Conservation (phyloP, 192 early-diverging fungal species). For the Endogone sp. region DNA sequence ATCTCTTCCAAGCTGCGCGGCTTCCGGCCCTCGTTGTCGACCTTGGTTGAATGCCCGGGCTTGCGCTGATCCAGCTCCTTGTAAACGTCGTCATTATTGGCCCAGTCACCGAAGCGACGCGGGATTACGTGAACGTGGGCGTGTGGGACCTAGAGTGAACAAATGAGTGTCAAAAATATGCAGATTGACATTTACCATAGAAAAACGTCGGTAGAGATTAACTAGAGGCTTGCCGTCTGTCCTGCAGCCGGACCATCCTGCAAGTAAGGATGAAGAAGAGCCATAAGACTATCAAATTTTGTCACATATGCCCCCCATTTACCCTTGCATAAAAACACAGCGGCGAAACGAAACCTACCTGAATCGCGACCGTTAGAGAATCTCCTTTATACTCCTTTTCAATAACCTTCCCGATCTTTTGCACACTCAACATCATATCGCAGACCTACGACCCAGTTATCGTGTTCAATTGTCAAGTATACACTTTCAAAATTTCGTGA, state of each 20-base stretch:
- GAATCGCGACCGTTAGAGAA: conserved; percentile 73
- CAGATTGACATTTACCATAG: neutral
- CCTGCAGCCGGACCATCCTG: conserved; percentile 32
- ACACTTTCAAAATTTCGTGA: neutral
- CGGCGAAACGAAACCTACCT: neutral
- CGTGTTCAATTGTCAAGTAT: neutral
- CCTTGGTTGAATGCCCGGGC: conserved; percentile 15
- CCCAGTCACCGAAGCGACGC: conserved; percentile 71
- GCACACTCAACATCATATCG: conserved; percentile 81
- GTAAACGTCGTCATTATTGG: conserved; percentile 88
- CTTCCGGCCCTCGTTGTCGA: conserved; percentile 68
- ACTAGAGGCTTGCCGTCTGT: conserved; percentile 17
- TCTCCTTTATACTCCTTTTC: conserved; percentile 69
- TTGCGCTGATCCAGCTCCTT: conserved; percentile 62
- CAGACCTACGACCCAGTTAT: conserved; percentile 22
- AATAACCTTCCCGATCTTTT: conserved; percentile 67
- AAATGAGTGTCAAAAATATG: neutral
- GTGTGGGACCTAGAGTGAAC: conserved; percentile 69
- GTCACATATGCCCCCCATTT: too few relatives aligned
- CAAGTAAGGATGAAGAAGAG: neutral
- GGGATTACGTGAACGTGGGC: conserved; percentile 93
- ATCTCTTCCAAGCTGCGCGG: conserved; percentile 79
- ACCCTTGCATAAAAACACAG: neutral
- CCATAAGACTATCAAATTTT: too few relatives aligned
- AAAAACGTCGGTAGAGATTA: neutral